Evolutionary conservation across 331 rosid genomes (phyloP).

Genomic region (Spiraea crenata): DNA sequence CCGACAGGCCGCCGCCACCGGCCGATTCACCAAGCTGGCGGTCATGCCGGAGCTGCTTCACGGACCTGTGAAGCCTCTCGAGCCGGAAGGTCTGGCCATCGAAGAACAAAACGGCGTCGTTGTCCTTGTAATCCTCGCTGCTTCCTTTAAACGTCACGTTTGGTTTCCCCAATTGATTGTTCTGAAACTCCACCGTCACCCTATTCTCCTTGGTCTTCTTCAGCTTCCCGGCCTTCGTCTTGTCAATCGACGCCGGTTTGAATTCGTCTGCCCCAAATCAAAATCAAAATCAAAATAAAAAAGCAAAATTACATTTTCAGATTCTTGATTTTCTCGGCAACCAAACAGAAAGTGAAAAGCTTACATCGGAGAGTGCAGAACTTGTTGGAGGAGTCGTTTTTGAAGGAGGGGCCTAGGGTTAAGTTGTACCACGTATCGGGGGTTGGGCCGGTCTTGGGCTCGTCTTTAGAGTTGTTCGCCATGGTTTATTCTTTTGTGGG

Average conservation of each 20-base stretch:
- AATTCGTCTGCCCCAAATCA: slow-evolving; percentile 64
- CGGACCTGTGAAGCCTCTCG: slow-evolving; percentile 78
- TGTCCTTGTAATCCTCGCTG: slow-evolving; percentile 80
- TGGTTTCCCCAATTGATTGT: slow-evolving; percentile 84
- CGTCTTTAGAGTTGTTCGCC: slow-evolving; percentile 80
- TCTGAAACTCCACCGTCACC: slow-evolving; percentile 78
- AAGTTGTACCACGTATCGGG: slow-evolving; percentile 83
- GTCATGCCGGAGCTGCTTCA: slow-evolving; percentile 80
- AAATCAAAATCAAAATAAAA: slow-evolving; percentile 2
- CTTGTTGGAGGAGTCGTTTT: slow-evolving; percentile 73
- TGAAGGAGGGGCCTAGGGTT: slow-evolving; percentile 79
- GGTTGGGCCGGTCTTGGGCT: slow-evolving; percentile 80
- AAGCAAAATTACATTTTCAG: not conserved
- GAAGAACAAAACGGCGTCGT: slow-evolving; percentile 82
- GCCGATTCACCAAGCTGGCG: slow-evolving; percentile 84
- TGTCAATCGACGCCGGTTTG: slow-evolving; percentile 94
- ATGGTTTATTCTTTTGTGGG: slow-evolving; percentile 17
- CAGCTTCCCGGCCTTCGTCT: slow-evolving; percentile 63
- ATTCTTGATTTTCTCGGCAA: slow-evolving; percentile 13
- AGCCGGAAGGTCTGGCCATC: slow-evolving; percentile 70
- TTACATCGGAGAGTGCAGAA: slow-evolving; percentile 91
- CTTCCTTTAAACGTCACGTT: slow-evolving; percentile 83
- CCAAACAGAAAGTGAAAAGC: slow-evolving; percentile 26
- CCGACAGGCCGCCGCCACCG: slow-evolving; percentile 44
- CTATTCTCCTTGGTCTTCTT: slow-evolving; percentile 85